These are phyloP conservation scores for Kodamaea hsintzibuensis DNA, from an alignment of 805 yeast species.

Conservation along the genomic window DNA sequence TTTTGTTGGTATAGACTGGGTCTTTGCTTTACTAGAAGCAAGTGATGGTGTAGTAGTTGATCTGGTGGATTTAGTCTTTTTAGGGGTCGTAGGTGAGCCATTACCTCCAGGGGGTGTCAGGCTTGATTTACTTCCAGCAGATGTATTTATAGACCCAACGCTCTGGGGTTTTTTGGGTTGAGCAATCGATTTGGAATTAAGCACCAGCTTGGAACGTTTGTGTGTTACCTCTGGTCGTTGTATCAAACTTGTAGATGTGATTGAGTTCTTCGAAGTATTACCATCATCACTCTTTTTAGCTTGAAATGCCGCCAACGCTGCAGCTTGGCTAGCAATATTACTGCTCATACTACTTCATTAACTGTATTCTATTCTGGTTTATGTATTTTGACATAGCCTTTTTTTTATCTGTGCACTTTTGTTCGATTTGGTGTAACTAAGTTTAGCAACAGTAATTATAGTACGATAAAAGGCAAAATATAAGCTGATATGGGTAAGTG, in stretches of 20 bases:
- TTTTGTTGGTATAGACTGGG: neutral
- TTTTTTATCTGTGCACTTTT: slow-evolving; percentile 5
- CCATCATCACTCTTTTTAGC: slow-evolving; percentile 11
- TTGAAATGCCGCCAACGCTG: slow-evolving; percentile 46
- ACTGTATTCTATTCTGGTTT: neutral
- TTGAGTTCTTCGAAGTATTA: neutral
- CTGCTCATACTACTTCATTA: slow-evolving; percentile 5
- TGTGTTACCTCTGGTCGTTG: neutral
- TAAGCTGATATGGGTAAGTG: too few species aligned
- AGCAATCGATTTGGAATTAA: neutral
- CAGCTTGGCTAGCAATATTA: slow-evolving; percentile 37
- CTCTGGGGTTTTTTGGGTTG: neutral
- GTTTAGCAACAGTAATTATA: neutral
- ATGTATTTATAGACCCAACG: neutral
- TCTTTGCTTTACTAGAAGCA: neutral
- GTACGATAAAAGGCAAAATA: neutral
- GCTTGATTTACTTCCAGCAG: neutral
- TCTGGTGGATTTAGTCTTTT: neutral
- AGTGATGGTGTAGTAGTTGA: neutral
- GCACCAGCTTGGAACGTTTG: neutral
- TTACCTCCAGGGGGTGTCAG: neutral
- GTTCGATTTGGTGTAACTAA: neutral
- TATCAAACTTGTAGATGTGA: neutral
- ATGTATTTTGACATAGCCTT: slow-evolving; percentile 3
- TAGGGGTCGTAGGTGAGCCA: neutral